Evolutionary conservation across 2,329 filamentous ascomycete genomes (phyloP), one percentile per base, ranked within the genome.

Genomic region (Fusarium nodosum): DNA sequence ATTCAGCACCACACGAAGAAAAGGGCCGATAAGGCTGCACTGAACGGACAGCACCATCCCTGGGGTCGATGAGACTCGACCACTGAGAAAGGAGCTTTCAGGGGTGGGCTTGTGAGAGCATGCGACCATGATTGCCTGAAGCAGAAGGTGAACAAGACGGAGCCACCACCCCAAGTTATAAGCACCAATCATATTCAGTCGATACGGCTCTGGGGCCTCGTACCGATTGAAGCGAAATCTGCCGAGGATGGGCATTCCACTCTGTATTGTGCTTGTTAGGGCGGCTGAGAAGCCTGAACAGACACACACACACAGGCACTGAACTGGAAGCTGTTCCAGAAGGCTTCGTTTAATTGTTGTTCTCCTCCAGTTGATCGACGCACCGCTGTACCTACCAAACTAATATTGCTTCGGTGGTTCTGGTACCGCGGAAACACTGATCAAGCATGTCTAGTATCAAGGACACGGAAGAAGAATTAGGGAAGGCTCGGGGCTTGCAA

Each of bases 61-160:
- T 64, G 58, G 58, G 55, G 41, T 54, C 42, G 46, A 72, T 60
- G 62, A 47, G 46, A 62, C 33, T 69, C 56, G 68, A 65, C 75
- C 75, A 77, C 66, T 76, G 68, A 77, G 70, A 53, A 68, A 53
- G 55, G 56, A 66, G 68, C 16, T 38, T 66, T 53, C 74, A 72
- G 70, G 68, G 71, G 71, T 67, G 64, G 73, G 71, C 69, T 72
- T 74, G 72, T 70, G 72, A 69, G 75, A 73, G 72, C 73, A 78
- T 77, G 74, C 76, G 73, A 79, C 77, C 73, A 67, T 73, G 59
- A 41, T 64, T 66, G 66, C 77, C 77, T 71, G 69, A 78, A 79
- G 68, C 59, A 79, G 77, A 79, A 79, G 77, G 77, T 79, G 75
- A 70, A 75, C 73, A 74, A 68, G 60, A 61, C 65, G 69, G 72